Base-by-base conservation (phyloP, 2,329 filamentous ascomycete species). In the Chaetomium sp. region DNA sequence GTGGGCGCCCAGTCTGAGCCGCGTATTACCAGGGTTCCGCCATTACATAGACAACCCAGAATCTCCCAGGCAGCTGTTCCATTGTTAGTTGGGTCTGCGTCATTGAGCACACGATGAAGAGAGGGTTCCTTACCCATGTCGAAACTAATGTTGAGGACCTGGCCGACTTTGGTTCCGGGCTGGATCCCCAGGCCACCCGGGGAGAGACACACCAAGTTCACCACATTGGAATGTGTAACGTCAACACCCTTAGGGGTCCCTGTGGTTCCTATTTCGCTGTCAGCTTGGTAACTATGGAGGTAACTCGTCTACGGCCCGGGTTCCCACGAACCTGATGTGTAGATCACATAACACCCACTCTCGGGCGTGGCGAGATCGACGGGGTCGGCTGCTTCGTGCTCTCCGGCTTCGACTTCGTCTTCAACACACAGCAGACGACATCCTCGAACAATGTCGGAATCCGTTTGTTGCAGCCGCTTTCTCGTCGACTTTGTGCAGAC, bases 231-330 rank as follows among this genome's bases (percentile, higher is more conserved):
- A 65, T 88, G 85, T 21, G 79, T 81, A 25, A 87, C 79, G 71
- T 87, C 82, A 9, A 87, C 84, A 1, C 85, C 85, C 70, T 87
- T 87, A 1, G 84, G 84, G 27, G 78, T 79, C 6, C 84, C 84
- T 0, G 85, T 87, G 16, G 84, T 87, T 5, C 56, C 56, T 58
- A 10, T 8, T 33, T 3, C 6, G 3, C 2, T 0, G 35, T 58
- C 16, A 57, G 55, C 21, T 7, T 33, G 9, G 29, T 29, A 19
- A n/a, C 51, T 10, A 21, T n/a, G 23, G 2, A 29, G 8, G 19
- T 38, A 21, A 21, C 25, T 29, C 13, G 56, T 4, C 27, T 23
- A 3, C 16, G 5, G n/a, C n/a, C n/a, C n/a, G 50, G 21, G 4
- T 1, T 31, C 29, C 7, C 9, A 58, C 56, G 42, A 27, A 47